Conservation (phyloP, 1,284 basidiomycete genomes). For the Sanghuangporus baumii region DNA sequence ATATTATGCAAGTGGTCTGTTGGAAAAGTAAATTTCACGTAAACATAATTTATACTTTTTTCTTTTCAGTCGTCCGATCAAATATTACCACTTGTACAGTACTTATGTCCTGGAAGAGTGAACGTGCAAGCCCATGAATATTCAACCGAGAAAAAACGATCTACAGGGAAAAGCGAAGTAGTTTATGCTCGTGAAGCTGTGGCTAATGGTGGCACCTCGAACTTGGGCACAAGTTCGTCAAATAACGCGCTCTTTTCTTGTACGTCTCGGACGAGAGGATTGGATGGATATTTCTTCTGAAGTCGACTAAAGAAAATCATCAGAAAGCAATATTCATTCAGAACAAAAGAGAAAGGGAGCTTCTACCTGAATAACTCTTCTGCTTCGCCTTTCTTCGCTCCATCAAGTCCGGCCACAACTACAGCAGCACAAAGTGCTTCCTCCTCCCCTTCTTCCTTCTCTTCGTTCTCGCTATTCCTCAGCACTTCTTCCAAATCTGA, state of each 20-base stretch:
- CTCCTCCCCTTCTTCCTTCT: conserved; percentile 46
- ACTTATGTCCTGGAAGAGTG: no score
- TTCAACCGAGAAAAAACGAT: no score
- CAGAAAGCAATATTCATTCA: conserved; percentile 9
- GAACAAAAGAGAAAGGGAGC: conserved; percentile 17
- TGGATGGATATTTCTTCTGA: conserved; percentile 48
- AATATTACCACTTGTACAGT: no score
- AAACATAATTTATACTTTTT: no score
- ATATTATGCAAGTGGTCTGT: no score
- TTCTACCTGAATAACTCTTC: conserved; percentile 67
- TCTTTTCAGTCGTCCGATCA: no score
- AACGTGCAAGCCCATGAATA: no score
- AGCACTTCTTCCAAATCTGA: conserved; percentile 81
- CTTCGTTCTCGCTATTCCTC: conserved; percentile 36
- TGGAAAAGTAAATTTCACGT: no score
- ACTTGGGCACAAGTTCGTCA: conserved; percentile 67
- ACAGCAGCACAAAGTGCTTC: conserved; percentile 68
- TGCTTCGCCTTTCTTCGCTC: conserved; percentile 50
- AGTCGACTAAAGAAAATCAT: conserved; percentile 43
- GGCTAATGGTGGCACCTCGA: conserved; percentile 52
- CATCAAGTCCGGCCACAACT: conserved; percentile 61
- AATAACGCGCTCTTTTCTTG: conserved; percentile 57
- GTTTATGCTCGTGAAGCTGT: neutral
- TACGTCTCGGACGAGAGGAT: conserved; percentile 66
- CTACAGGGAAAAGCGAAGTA: no score